Conservation (phyloP, 352 stramenopile genomes). For the Pythium phragmitis region DNA sequence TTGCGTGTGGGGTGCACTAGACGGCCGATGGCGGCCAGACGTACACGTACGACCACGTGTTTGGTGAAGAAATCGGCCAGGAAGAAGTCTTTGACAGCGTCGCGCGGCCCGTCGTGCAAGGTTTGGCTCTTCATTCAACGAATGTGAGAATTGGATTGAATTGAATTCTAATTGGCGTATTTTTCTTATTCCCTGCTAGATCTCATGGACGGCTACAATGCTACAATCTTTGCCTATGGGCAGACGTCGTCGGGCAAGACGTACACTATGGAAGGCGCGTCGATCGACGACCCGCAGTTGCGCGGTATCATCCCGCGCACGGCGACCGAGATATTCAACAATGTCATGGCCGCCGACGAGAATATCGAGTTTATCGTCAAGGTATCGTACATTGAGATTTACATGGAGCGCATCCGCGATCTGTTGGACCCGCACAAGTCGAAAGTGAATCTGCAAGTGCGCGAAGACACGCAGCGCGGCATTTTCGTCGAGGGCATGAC, state of each 20-base stretch:
- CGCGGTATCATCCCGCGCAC: conserved; percentile 88
- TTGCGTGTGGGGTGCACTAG: conserved; percentile 18
- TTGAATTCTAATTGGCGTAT: conserved; percentile 3
- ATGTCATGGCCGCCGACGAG: conserved; percentile 83
- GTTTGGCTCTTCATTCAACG: conserved; percentile 27
- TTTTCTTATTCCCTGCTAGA: conserved; percentile 36
- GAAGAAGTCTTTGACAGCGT: conserved; percentile 88
- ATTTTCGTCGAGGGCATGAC: conserved; percentile 94
- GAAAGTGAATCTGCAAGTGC: conserved; percentile 90
- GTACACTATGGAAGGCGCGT: conserved; percentile 86
- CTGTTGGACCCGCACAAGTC: conserved; percentile 91
- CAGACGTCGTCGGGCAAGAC: conserved; percentile 90
- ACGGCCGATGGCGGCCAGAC: conserved; percentile 59
- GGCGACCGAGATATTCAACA: conserved; percentile 86
- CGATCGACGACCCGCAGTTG: conserved; percentile 85
- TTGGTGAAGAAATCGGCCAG: conserved; percentile 80
- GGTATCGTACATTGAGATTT: conserved; percentile 96
- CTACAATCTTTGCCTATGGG: conserved; percentile 93
- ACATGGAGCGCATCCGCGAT: conserved; percentile 94
- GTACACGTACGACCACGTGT: conserved; percentile 91
- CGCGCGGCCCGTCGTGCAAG: conserved; percentile 85
- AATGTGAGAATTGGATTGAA: neutral
- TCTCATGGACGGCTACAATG: conserved; percentile 93
- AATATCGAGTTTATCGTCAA: conserved; percentile 93
- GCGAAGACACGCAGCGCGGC: conserved; percentile 84